phyloP scores from a whole-genome alignment of 2,329 filamentous ascomycete genomes.

The Neocatenulostroma microsporum region DNA sequence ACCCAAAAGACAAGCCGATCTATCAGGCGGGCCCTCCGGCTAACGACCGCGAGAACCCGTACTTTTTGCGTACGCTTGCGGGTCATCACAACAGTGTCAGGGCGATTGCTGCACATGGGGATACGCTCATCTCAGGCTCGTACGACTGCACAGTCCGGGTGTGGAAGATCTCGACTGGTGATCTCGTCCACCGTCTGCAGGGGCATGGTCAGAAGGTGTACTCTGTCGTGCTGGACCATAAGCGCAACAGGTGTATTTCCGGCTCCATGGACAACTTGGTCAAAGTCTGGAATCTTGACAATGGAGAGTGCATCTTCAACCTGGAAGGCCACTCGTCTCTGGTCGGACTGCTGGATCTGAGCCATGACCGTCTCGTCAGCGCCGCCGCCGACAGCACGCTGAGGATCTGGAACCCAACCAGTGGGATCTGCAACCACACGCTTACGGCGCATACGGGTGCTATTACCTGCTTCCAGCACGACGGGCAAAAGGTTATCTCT shows the following conservation, averaged over 20 bases:
- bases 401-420: slow-evolving; percentile 94
- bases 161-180: slow-evolving; percentile 95
- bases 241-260: slow-evolving; percentile 90
- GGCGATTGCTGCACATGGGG: slow-evolving; percentile 87
- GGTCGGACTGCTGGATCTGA: slow-evolving; percentile 83
- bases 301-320: slow-evolving; percentile 75
- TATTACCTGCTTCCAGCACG: slow-evolving; percentile 98
- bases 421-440: slow-evolving; percentile 79
- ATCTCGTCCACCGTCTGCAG: slow-evolving; percentile 71
- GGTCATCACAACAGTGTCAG: slow-evolving; percentile 92
- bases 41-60: slow-evolving; percentile 75
- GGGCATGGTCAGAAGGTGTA: slow-evolving; percentile 94
- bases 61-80: slow-evolving; percentile 78
- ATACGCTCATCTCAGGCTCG: slow-evolving; percentile 93
- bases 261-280: slow-evolving; percentile 98
- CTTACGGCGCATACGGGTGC: slow-evolving; percentile 91
- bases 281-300: slow-evolving; percentile 93
- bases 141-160: slow-evolving; percentile 94
- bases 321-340: slow-evolving; percentile 89
- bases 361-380: slow-evolving; percentile 82
- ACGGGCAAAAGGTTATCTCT: slow-evolving; percentile 91
- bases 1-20: slow-evolving; percentile 66
- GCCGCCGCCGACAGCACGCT: slow-evolving; percentile 93
- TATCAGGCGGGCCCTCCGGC: slow-evolving; percentile 70
- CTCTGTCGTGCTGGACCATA: slow-evolving; percentile 87